phyloP scores from a whole-genome alignment of 371 early-diverging fungal genomes.

The Lichtheimia hyalospora region DNA sequence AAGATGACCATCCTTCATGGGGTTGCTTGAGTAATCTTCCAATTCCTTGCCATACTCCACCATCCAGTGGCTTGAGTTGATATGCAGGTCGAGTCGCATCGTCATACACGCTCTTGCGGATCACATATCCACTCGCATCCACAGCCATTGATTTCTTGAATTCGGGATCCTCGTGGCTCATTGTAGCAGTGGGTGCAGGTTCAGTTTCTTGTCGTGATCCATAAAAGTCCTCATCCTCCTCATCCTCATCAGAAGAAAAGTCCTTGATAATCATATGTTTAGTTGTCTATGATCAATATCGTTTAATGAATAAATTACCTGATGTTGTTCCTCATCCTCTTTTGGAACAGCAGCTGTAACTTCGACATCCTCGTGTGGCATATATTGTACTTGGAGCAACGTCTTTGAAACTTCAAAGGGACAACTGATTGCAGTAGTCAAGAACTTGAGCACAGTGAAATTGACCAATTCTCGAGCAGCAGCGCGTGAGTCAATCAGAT shows the following conservation, averaged over 20 bases:
- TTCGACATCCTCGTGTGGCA: conserved; percentile 58
- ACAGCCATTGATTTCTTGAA: conserved; percentile 33
- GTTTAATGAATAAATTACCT: background rate
- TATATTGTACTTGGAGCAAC: conserved; percentile 80
- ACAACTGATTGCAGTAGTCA: conserved; percentile 64
- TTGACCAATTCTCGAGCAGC: conserved; percentile 62
- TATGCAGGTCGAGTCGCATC: conserved; percentile 62
- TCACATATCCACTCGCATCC: conserved; percentile 63
- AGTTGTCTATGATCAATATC: background rate
- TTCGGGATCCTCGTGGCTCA: conserved; percentile 39
- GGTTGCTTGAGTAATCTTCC: conserved; percentile 54
- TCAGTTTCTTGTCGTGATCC: conserved; percentile 13
- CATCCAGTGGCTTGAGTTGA: conserved; percentile 59
- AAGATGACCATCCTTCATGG: conserved; percentile 64
- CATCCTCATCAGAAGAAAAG: conserved; percentile 28
- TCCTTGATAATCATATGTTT: background rate
- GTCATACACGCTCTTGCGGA: conserved; percentile 60
- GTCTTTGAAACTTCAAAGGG: conserved; percentile 81
- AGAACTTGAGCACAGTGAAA: conserved; percentile 66
- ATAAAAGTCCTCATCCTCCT: conserved; percentile 36
- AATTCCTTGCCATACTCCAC: conserved; percentile 63
- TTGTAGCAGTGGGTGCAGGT: conserved; percentile 23
- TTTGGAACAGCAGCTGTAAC: conserved; percentile 16
- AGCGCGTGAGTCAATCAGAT: conserved; percentile 47
- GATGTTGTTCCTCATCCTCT: conserved; percentile 18